Evolutionary conservation across 1,284 basidiomycete species (phyloP), one percentile per base, ranked within the genome.

Genomic region (Heterobasidion annosum): DNA sequence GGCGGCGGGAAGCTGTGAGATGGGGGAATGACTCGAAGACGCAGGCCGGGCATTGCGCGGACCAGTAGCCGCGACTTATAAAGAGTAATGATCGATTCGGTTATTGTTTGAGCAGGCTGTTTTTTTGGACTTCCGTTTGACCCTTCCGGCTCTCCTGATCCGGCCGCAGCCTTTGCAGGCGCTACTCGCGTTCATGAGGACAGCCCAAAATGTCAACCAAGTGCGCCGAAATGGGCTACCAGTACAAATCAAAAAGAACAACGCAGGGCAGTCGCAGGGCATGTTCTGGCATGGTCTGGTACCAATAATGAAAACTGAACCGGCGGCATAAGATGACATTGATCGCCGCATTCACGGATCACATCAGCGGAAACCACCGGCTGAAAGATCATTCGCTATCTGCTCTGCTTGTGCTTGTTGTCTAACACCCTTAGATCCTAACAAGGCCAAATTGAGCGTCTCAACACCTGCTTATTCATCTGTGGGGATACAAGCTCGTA

Each of bases 341-440:
- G 37, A 12, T 40, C 37, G 12, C n/a, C n/a, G 37, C 10, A 3
- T 40, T 40, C 0, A 10, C n/a, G 37, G 37, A 10, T 40, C 37
- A 40, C 3, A 25, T 5, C 25, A 25, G 25, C 25, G 25, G 25
- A 25, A 5, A 25, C 25, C 25, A 25, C 25, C 25, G 25, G 25
- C 25, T 25, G 3, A n/a, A 40, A 12, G 37, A 10, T 40, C 37
- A 40, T 40, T 40, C 2, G n/a, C n/a, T 10, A 32, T 48, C 18
- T 48, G 6, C 8, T 7, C 12, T 58, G 48, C 55, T 61, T 64
- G 58, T 10, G 10, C 45, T 3, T 59, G 51, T 59, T 61, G 53
- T 54, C 10, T 58, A 59, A 57, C 2, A 52, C 58, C 64, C 51
- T 65, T 34, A 8, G 59, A 59, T 58, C 49, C 57, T 60, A 66